These are phyloP conservation scores for Aspergillus fumigatiaffinis DNA, from an alignment of 2,329 filamentous ascomycete species.

Conservation along the genomic window DNA sequence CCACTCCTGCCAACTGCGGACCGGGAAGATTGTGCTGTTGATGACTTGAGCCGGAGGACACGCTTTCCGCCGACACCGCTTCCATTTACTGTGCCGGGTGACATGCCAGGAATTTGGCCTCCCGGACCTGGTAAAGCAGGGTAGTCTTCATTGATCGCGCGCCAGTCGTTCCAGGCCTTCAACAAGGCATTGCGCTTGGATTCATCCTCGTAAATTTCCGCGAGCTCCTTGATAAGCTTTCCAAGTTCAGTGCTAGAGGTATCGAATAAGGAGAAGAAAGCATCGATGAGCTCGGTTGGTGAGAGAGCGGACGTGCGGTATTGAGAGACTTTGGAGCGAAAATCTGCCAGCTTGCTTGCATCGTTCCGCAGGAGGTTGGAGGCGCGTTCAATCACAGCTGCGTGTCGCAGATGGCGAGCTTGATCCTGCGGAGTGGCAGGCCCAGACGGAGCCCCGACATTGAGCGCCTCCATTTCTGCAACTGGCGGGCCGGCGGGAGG, in stretches of 20 bases:
- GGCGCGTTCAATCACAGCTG: slow-evolving; percentile 80
- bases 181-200: slow-evolving; percentile 68
- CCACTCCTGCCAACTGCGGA: slow-evolving; percentile 60
- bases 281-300: slow-evolving; percentile 75
- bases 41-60: slow-evolving; percentile 65
- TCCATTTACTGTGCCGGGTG: slow-evolving; percentile 46
- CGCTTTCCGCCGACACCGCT: slow-evolving; percentile 57
- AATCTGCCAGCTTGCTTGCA: slow-evolving; percentile 66
- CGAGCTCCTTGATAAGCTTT: slow-evolving; percentile 84
- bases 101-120: slow-evolving; percentile 59
- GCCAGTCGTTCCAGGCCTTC: slow-evolving; percentile 91
- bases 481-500: slow-evolving; percentile 25
- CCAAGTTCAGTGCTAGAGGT: slow-evolving; percentile 76
- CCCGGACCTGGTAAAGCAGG: slow-evolving; percentile 76
- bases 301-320: slow-evolving; percentile 68
- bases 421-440: slow-evolving; percentile 70
- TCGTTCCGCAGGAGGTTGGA: slow-evolving; percentile 77
- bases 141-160: slow-evolving; percentile 93
- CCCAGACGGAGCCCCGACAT: slow-evolving; percentile 38
- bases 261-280: slow-evolving; percentile 83
- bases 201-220: slow-evolving; percentile 86
- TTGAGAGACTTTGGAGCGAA: slow-evolving; percentile 73
- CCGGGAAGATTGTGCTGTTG: slow-evolving; percentile 64
- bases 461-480: slow-evolving; percentile 50
- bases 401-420: slow-evolving; percentile 73